phyloP scores from a whole-genome alignment of 352 stramenopile species.

The Phytophthora pini region DNA sequence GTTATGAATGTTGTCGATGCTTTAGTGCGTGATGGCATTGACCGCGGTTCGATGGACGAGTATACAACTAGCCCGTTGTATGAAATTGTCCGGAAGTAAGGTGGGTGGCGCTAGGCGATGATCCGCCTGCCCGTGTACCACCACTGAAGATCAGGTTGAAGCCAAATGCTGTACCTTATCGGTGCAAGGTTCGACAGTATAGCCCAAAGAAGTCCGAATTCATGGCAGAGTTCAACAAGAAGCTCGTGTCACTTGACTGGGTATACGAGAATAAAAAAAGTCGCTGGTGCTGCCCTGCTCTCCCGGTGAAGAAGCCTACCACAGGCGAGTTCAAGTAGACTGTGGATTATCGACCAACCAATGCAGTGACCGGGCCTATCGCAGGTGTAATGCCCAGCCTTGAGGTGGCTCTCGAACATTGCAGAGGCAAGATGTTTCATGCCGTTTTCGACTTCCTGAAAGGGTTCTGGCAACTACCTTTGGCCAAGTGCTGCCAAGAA shows the following conservation, averaged over 20 bases:
- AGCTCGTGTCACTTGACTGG: constrained; percentile 1
- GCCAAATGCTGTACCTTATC: not conserved
- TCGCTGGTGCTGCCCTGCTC: constrained; percentile 9
- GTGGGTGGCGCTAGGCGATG: constrained; percentile 5
- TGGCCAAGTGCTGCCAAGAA: not conserved
- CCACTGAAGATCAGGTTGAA: constrained; percentile 11
- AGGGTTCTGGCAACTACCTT: not conserved
- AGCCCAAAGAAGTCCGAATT: constrained; percentile 9
- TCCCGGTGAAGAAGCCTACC: not conserved
- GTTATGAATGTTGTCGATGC: constrained; percentile 9
- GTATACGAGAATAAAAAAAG: constrained; percentile 12
- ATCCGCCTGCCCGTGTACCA: constrained; percentile 1
- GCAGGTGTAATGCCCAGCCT: constrained; percentile 12
- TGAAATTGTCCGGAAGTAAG: not conserved
- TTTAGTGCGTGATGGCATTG: constrained; percentile 4
- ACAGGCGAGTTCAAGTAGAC: constrained; percentile 2
- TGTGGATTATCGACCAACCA: not conserved
- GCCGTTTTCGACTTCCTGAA: not conserved
- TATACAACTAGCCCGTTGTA: constrained; percentile 8
- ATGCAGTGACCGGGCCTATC: constrained; percentile 4
- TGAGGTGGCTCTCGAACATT: not conserved
- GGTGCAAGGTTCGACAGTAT: constrained; percentile 16
- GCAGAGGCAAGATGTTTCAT: not conserved
- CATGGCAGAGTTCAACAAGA: constrained; percentile 1
- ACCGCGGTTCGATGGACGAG: constrained; percentile 4